Conservation (phyloP, 441 rosid genomes). For the Aquilaria agallochum region DNA sequence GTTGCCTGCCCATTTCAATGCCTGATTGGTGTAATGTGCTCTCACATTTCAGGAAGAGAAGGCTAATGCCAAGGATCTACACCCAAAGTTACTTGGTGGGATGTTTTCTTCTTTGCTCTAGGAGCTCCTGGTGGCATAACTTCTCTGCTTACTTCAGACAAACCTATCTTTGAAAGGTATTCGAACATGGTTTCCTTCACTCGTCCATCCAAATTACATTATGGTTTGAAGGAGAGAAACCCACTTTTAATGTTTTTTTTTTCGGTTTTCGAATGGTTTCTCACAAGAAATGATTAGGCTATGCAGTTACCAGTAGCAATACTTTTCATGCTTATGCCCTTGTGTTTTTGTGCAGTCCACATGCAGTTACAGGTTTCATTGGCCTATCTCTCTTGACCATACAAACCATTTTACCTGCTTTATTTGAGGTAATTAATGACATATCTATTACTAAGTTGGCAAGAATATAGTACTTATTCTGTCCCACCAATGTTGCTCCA, state of each 20-base stretch:
- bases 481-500: background rate
- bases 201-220: background rate
- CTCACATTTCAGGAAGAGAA: constrained; percentile 57
- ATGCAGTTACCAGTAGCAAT: background rate
- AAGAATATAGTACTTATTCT: background rate
- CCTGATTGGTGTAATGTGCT: background rate
- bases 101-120: constrained; percentile 90
- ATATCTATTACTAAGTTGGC: background rate
- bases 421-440: constrained; percentile 62
- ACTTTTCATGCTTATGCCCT: background rate
- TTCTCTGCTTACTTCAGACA: constrained; percentile 81
- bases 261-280: background rate
- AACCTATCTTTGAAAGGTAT: constrained; percentile 78
- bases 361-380: constrained; percentile 74
- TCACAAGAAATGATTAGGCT: no score
- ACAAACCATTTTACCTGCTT: constrained; percentile 63
- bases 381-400: constrained; percentile 74
- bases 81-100: constrained; percentile 86
- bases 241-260: background rate
- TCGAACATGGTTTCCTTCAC: background rate
- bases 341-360: constrained; percentile 57
- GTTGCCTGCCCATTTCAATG: background rate
- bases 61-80: constrained; percentile 87
- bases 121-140: constrained; percentile 96
- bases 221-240: background rate